Evolutionary conservation across 1,284 basidiomycete genomes (phyloP).

Genomic region (Trametes polyzona): DNA sequence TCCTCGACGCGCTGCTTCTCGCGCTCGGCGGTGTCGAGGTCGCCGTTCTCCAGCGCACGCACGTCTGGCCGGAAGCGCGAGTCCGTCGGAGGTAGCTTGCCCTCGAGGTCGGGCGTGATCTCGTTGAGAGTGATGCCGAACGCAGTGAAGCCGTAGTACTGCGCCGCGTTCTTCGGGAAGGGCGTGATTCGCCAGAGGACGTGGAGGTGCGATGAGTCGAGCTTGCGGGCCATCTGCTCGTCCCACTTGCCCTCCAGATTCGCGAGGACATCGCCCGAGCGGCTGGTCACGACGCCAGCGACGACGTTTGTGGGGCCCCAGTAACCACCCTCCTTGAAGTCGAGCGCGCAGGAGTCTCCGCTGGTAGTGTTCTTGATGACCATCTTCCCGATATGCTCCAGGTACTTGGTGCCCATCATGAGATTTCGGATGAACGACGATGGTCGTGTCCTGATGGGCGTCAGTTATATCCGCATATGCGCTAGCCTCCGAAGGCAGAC

Average conservation of each 20-base stretch:
- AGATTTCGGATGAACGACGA: constrained; percentile 89
- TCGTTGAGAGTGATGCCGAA: constrained; percentile 86
- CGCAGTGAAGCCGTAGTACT: constrained; percentile 83
- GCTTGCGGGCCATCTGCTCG: constrained; percentile 67
- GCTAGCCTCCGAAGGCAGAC: background rate
- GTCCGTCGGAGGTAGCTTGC: constrained; percentile 80
- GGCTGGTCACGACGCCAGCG: constrained; percentile 60
- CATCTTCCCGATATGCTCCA: constrained; percentile 82
- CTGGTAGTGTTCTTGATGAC: constrained; percentile 66
- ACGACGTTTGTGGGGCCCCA: constrained; percentile 82
- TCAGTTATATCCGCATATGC: constrained; percentile 2
- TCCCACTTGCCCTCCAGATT: constrained; percentile 86
- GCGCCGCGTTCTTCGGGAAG: constrained; percentile 73
- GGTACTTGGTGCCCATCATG: constrained; percentile 88
- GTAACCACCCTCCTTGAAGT: constrained; percentile 86
- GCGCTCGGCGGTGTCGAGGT: constrained; percentile 75
- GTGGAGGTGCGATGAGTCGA: constrained; percentile 71
- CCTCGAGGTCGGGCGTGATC: constrained; percentile 70
- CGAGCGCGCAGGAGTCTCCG: constrained; percentile 63
- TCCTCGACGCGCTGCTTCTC: constrained; percentile 81
- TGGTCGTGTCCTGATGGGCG: constrained; percentile 69
- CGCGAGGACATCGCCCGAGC: constrained; percentile 56
- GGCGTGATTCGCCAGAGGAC: constrained; percentile 77
- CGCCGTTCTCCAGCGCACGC: constrained; percentile 82
- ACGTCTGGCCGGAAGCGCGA: constrained; percentile 88